Evolutionary conservation across 495 filamentous ascomycete genomes (phyloP), one percentile per base, ranked within the genome.

Genomic region (Penicillium atrosanguineum): DNA sequence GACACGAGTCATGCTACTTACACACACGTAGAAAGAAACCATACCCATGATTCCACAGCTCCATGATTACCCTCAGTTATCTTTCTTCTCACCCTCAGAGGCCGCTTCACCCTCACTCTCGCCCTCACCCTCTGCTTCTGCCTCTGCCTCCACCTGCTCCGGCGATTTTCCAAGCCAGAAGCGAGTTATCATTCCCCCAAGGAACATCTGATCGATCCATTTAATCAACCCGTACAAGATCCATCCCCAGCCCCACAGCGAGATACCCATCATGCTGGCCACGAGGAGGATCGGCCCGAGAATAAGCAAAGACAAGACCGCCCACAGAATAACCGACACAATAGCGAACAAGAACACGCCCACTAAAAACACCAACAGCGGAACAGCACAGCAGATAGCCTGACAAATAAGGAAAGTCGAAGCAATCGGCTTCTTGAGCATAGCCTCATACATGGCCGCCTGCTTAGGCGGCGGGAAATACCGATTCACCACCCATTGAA

Each of bases 201-300:
- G 53, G 39, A 67, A 72, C 31, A 16, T 28, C 53, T 63, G 63
- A 52, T 74, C 71, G 41, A 71, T 47, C 65, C 68, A 74, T 28
- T 61, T 64, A 15, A 74, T 36, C 46, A 74, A 55, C 4, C 68
- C 68, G 56, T 72, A 74, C n/a, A 71, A 53, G 4, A 72, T 41
- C 71, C 71, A 74, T 1, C 69, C 69, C 71, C 71, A 74, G 6
- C 71, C 71, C 71, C 71, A 74, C 20, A 74, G 34, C 16, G 67
- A 67, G 8, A 72, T 52, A 4, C 71, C 71, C 61, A 72, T 64
- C 54, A 70, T 62, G 52, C 69, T 69, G 8, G 69, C 61, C 12
- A 74, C 69, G 44, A 74, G 15, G 40, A 74, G 46, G 8, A 74
- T 55, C 19, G 71, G 71, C 11, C 71, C 69, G 9, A 72, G 68